phyloP scores from a whole-genome alignment of 768 basidiomycete genomes.

The Lactifluus volemus region DNA sequence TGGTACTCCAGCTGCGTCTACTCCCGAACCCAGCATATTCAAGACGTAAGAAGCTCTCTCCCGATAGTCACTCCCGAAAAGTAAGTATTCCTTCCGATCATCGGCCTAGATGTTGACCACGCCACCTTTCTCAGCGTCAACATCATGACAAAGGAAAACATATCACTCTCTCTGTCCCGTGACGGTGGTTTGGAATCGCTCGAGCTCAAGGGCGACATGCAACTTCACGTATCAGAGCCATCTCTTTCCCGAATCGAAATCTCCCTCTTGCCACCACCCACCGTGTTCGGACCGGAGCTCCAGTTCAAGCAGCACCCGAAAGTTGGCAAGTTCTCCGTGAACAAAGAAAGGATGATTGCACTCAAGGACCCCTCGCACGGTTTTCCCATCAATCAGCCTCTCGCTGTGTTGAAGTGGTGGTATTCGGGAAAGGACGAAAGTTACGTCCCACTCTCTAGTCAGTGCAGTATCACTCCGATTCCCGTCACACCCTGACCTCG shows the following conservation, averaged over 20 bases:
- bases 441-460: constrained; percentile 85
- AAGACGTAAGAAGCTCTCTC: constrained; percentile 53
- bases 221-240: constrained; percentile 75
- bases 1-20: constrained; percentile 40
- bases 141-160: constrained; percentile 71
- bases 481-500: not conserved
- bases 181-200: constrained; percentile 88
- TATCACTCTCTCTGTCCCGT: constrained; percentile 73
- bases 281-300: constrained; percentile 56
- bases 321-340: constrained; percentile 75
- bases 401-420: constrained; percentile 90
- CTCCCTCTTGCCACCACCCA: constrained; percentile 45
- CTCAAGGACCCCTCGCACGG: constrained; percentile 75
- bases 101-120: not conserved
- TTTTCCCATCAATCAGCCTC: constrained; percentile 82
- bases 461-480: constrained; percentile 26
- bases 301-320: constrained; percentile 98
- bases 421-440: constrained; percentile 87
- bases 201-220: constrained; percentile 93
- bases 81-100: constrained; percentile 30
- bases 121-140: constrained; percentile 54
- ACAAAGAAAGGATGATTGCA: constrained; percentile 58
- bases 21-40: constrained; percentile 35
- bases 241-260: constrained; percentile 65
- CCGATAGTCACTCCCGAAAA: constrained; percentile 71